Percentiles rank a stretch among this genome's conserved stretches.
Evolutionary conservation across 371 early-diverging fungal genomes (phyloP).

Genomic region (Caulochytrium protostelioides): DNA sequence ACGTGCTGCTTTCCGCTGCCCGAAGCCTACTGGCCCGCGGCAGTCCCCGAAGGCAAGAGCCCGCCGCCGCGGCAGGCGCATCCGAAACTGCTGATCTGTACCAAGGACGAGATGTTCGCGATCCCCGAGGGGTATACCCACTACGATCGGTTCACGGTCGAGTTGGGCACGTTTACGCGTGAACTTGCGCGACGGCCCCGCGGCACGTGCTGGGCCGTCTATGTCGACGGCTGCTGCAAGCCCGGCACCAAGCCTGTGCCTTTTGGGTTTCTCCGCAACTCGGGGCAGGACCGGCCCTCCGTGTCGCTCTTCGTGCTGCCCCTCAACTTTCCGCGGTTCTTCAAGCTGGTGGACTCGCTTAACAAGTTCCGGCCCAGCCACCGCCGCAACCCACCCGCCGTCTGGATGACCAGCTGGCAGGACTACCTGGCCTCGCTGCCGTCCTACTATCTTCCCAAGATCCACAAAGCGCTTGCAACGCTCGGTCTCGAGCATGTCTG

Average conservation of each 20-base stretch:
- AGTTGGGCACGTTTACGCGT: constrained; percentile 8
- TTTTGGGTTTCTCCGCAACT: constrained; percentile 42
- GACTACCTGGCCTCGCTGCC: too few relatives aligned
- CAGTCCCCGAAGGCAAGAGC: constrained; percentile 4
- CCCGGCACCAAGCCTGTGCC: constrained; percentile 35
- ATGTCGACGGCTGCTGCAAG: constrained; percentile 30
- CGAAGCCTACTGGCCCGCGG: constrained; percentile 41
- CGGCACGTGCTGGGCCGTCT: constrained; percentile 20
- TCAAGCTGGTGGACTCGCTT: constrained; percentile 33
- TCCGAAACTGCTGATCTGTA: constrained; percentile 25
- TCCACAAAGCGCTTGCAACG: too few relatives aligned
- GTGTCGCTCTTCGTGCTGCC: constrained; percentile 45
- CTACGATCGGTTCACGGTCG: constrained; percentile 40
- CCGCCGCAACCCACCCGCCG: too few relatives aligned
- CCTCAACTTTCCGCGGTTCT: constrained; percentile 43
- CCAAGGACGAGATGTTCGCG: constrained; percentile 19
- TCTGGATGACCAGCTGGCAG: too few relatives aligned
- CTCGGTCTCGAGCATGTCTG: too few relatives aligned
- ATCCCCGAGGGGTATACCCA: constrained; percentile 44
- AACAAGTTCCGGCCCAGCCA: too few relatives aligned
- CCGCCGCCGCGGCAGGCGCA: constrained; percentile 28
- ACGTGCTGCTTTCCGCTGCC: constrained; percentile 44
- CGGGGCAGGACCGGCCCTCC: constrained; percentile 22
- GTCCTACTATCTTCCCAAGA: too few relatives aligned
- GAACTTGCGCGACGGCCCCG: constrained; percentile 4